Evolutionary conservation across 2,329 filamentous ascomycete species (phyloP).

Genomic region (Neonectria neomacrospora): DNA sequence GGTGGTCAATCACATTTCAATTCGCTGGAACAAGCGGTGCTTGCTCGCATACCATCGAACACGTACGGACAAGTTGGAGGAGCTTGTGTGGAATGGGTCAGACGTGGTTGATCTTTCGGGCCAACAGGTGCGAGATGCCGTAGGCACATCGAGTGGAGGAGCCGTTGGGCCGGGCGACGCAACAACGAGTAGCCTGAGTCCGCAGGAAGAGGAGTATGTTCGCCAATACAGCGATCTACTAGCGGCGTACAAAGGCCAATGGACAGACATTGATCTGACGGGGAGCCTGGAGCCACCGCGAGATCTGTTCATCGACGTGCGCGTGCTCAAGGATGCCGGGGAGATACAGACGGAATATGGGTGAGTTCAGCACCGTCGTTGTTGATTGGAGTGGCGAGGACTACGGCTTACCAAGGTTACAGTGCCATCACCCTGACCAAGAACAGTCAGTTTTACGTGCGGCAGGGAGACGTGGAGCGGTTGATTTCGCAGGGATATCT

Average conservation of each 20-base stretch:
- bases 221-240: constrained; percentile 90
- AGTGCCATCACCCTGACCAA: constrained; percentile 96
- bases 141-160: constrained; percentile 48
- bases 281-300: constrained; percentile 93
- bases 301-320: constrained; percentile 96
- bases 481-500: constrained; percentile 95
- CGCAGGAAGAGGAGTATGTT: constrained; percentile 97
- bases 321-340: constrained; percentile 94
- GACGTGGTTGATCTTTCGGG: constrained; percentile 80
- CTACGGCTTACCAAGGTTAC: constrained; percentile 39
- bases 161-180: constrained; percentile 56
- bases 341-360: constrained; percentile 99
- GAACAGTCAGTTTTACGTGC: constrained; percentile 97
- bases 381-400: constrained; percentile 5
- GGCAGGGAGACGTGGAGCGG: constrained; percentile 94
- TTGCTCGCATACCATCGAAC: constrained; percentile 93
- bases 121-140: constrained; percentile 61
- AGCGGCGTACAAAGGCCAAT: constrained; percentile 97
- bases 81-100: constrained; percentile 90
- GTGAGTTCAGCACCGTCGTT: constrained; percentile 62
- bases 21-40: constrained; percentile 96
- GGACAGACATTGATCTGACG: constrained; percentile 97
- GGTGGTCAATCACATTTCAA: constrained; percentile 92
- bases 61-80: constrained; percentile 89
- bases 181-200: constrained; percentile 82